Percentiles rank a stretch among this genome's conserved stretches.
phyloP scores from a whole-genome alignment of 2,329 filamentous ascomycete genomes.

The Pyrenochaeta sp. region DNA sequence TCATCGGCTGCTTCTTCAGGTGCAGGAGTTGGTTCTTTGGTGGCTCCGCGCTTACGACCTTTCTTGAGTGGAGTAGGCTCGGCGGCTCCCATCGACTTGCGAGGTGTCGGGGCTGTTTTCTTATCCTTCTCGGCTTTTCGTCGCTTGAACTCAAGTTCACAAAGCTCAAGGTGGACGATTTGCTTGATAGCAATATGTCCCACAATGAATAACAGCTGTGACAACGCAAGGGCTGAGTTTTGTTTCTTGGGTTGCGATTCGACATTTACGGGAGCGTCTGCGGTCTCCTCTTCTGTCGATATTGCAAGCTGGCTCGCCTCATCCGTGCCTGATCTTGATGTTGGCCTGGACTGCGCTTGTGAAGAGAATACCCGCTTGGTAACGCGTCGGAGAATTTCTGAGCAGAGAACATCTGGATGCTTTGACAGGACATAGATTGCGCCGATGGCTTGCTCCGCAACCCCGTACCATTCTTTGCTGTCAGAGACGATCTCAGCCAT shows the following conservation, averaged over 20 bases:
- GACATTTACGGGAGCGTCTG: slow-evolving; percentile 26
- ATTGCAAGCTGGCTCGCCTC: slow-evolving; percentile 29
- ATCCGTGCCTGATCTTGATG: slow-evolving; percentile 41
- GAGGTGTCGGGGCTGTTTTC: slow-evolving; percentile 49
- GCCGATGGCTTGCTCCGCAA: slow-evolving; percentile 94
- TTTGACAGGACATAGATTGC: slow-evolving; percentile 95
- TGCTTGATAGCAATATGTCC: slow-evolving; percentile 98
- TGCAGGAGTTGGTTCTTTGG: slow-evolving; percentile 54
- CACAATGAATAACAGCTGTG: slow-evolving; percentile 92
- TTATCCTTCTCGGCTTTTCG: slow-evolving; percentile 91
- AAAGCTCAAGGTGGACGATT: slow-evolving; percentile 97
- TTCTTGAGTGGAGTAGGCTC: slow-evolving; percentile 49
- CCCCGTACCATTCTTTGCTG: slow-evolving; percentile 91
- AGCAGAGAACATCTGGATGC: slow-evolving; percentile 91
- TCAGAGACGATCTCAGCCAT: slow-evolving; percentile 87
- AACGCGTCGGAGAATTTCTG: slow-evolving; percentile 86
- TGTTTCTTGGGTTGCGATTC: slow-evolving; percentile 56
- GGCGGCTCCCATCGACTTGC: slow-evolving; percentile 37
- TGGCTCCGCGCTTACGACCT: slow-evolving; percentile 49
- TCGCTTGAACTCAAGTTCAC: slow-evolving; percentile 96
- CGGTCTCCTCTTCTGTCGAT: slow-evolving; percentile 22
- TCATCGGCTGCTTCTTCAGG: slow-evolving; percentile 76
- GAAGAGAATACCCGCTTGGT: slow-evolving; percentile 80
- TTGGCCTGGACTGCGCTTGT: slow-evolving; percentile 51
- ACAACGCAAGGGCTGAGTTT: slow-evolving; percentile 77